Evolutionary conservation across 495 filamentous ascomycete genomes (phyloP).

Genomic region (Patellaria atrata): DNA sequence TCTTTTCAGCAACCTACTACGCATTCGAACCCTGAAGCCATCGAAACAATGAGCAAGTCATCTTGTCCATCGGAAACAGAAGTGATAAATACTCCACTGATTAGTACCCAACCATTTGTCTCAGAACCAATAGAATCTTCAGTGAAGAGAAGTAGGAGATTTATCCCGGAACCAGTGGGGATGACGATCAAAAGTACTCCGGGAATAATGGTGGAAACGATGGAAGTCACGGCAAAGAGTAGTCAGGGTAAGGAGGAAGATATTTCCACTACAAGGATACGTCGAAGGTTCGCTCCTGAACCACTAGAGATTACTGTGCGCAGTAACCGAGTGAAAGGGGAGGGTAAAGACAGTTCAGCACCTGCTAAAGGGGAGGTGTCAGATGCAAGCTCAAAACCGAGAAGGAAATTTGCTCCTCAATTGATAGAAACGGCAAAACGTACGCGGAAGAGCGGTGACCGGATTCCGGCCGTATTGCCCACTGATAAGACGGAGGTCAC

Average conservation of each 20-base stretch:
- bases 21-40: constrained; percentile 23
- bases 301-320: constrained; percentile 14
- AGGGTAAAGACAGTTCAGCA: constrained; percentile 1
- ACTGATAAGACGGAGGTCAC: constrained; percentile 29
- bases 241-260: constrained; percentile 4
- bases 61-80: too few relatives aligned
- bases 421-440: constrained; percentile 42
- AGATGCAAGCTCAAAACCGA: constrained; percentile 6
- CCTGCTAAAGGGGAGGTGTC: constrained; percentile 2
- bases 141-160: constrained; percentile 26
- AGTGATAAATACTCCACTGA: constrained; percentile 9
- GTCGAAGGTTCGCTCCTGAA: constrained; percentile 18
- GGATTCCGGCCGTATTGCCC: constrained; percentile 16
- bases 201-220: not conserved
- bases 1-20: constrained; percentile 14
- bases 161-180: constrained; percentile 46
- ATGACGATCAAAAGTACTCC: constrained; percentile 35
- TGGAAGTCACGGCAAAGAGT: not conserved
- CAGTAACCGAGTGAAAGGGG: constrained; percentile 10
- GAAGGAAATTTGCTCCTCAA: constrained; percentile 40
- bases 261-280: constrained; percentile 22
- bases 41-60: constrained; percentile 23
- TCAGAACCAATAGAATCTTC: not conserved
- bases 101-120: constrained; percentile 1
- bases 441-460: constrained; percentile 30